These are phyloP conservation scores for Thamnidium elegans DNA, from an alignment of 192 early-diverging fungal species.

Conservation along the genomic window DNA sequence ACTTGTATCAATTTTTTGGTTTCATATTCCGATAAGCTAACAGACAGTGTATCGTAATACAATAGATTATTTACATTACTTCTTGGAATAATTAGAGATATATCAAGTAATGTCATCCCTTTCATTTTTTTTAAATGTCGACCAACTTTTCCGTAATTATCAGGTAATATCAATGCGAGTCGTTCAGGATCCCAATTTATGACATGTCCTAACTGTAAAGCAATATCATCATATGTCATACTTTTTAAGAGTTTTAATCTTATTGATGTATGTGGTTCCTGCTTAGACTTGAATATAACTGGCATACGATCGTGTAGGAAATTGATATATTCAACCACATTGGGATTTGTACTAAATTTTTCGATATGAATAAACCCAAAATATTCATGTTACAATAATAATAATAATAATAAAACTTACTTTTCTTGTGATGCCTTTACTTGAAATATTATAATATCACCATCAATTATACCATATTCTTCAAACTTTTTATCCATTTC, in stretches of 20 bases:
- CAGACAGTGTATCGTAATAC: slow-evolving; percentile 81
- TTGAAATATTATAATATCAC: slow-evolving; percentile 92
- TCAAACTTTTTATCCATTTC: slow-evolving; percentile 61
- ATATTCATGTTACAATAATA: background rate
- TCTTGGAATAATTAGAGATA: background rate
- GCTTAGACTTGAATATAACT: slow-evolving; percentile 67
- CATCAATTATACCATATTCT: slow-evolving; percentile 81
- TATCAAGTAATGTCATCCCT: background rate
- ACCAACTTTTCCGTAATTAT: background rate
- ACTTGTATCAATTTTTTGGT: slow-evolving; percentile 71
- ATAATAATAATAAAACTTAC: background rate
- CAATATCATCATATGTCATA: slow-evolving; percentile 65
- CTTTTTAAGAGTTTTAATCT: slow-evolving; percentile 49
- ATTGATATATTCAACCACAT: slow-evolving; percentile 74
- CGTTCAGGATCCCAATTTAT: slow-evolving; percentile 63
- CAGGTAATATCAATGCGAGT: slow-evolving; percentile 42
- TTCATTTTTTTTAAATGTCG: background rate
- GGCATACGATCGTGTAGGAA: slow-evolving; percentile 61
- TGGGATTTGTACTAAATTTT: slow-evolving; percentile 2
- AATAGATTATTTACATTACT: slow-evolving; percentile 28
- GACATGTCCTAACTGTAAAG: slow-evolving; percentile 56
- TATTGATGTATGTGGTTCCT: background rate
- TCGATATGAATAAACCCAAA: slow-evolving; percentile 25
- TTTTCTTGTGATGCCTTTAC: slow-evolving; percentile 42
- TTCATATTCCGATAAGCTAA: slow-evolving; percentile 81